phyloP scores from a whole-genome alignment of 495 filamentous ascomycete species.

The Lepidopterella palustris region DNA sequence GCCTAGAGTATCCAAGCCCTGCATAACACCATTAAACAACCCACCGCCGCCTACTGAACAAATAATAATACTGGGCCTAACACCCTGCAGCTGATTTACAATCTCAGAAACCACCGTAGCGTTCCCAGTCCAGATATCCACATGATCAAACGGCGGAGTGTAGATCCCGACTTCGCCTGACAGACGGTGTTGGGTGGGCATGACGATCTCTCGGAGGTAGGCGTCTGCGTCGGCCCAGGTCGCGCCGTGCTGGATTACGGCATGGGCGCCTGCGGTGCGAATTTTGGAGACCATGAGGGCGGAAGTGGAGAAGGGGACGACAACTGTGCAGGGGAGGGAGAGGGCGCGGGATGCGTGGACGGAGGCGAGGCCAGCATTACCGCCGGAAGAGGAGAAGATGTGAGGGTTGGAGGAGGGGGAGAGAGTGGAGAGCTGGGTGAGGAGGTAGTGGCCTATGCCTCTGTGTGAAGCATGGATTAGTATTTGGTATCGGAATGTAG shows the following conservation, averaged over 20 bases:
- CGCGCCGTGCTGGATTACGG: constrained; percentile 64
- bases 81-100: constrained; percentile 43
- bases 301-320: constrained; percentile 64
- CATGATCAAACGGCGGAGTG: constrained; percentile 85
- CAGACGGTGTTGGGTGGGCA: too few relatives aligned
- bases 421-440: constrained; percentile 44
- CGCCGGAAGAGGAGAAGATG: constrained; percentile 84
- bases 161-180: constrained; percentile 58
- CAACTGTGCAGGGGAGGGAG: constrained; percentile 70
- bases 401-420: constrained; percentile 46
- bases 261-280: constrained; percentile 55
- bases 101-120: constrained; percentile 71
- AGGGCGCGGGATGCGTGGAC: constrained; percentile 67
- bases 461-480: constrained; percentile 35
- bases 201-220: constrained; percentile 57
- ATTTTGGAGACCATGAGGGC: constrained; percentile 70
- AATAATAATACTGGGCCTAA: constrained; percentile 58
- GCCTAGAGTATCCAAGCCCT: constrained; percentile 52
- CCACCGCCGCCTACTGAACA: constrained; percentile 89
- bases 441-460: constrained; percentile 77
- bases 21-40: constrained; percentile 69
- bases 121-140: constrained; percentile 76
- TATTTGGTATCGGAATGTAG: background rate
- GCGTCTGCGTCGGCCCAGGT: constrained; percentile 74
- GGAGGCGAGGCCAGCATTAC: constrained; percentile 87